Evolutionary conservation across 2,329 filamentous ascomycete species (phyloP), one percentile per base, ranked within the genome.

Genomic region (Calonectria pseudoturangicola): DNA sequence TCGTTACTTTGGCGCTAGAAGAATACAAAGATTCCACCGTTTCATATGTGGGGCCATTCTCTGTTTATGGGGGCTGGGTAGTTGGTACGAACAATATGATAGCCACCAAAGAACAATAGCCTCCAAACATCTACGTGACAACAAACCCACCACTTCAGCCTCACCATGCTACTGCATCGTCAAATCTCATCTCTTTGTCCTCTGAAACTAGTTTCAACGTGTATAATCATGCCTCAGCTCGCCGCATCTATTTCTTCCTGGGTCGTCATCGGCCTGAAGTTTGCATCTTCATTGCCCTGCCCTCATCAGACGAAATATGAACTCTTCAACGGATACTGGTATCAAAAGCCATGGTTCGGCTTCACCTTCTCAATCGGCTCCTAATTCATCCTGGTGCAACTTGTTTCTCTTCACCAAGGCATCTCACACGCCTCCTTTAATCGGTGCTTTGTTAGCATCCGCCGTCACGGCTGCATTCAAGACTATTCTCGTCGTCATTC

Each of bases 361-460:
- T 30, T 27, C 33, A 25, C 3, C 27, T 43, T 28, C 28, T 16
- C 69, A 73, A 30, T 70, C 73, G 13, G 64, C 68, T 21, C 3
- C 50, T 2, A 79, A 74, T 18, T 74, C 81, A 18, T 82, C 82
- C 27, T 86, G 84, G 82, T 81, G 72, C 36, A 82, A 87, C 58
- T 87, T 98, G 4, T 96, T 98, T 82, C 85, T 86, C 50, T 98
- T 97, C 82, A 94, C 92, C 0, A 90, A 87, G n/a, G 87, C 83
- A 75, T 84, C 86, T 18, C 93, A 98, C 79, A 74, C 89, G 0
- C 84, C 86, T 0, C 81, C 90, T 4, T 82, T 96, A 0, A 58
- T 86, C 13, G 79, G 87, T 2, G 93, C 92, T 0, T 63, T 93
- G 0, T 13, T 89, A 4, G 85, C 90, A 1, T 90, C 94, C 0